Evolutionary conservation across 495 filamentous ascomycete genomes (phyloP), one percentile per base, ranked within the genome.

Genomic region (Penicillium goetzii): DNA sequence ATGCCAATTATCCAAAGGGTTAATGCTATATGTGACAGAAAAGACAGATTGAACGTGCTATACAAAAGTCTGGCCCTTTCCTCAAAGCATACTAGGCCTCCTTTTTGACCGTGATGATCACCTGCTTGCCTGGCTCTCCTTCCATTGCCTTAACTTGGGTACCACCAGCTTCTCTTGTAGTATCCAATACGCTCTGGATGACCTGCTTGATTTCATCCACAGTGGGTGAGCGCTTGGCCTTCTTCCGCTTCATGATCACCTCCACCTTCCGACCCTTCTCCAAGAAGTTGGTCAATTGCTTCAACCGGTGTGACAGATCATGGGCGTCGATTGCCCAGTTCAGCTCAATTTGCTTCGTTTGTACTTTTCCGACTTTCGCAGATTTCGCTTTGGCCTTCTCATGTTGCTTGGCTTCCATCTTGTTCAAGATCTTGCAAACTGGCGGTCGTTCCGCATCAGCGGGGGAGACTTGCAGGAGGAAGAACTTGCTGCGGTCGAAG

Each of bases 321-420:
- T 90, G 80, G 11, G 71, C 64, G 58, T 86, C 86, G 64, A 94
- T 92, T 28, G 89, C 86, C 92, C 92, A 97, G 74, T 92, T 92
- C 63, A 97, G 26, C 78, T 96, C 92, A 17, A 97, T 70, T 70
- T 89, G 86, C 79, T 97, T 96, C 7, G 72, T 63, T 14, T 67
- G 50, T 12, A 40, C 56, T 51, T 74, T 78, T 15, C 63, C n/a
- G 12, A 66, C 65, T 41, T 78, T 76, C 0, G 74, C 72, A 7
- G 72, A 70, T 51, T 82, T 82, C 19, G 72, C 74, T 59, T 73
- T 77, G n/a, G 72, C 76, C 28, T 76, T 70, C 62, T 83, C 79
- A 12, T 74, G 68, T 43, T 80, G 74, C 21, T 72, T 73, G 28
- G 78, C 53, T 2, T 76, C 76, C 34, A 77, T 69, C 56, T 84